Conservation (phyloP, 2,329 filamentous ascomycete species). For the Fusarium beomiforme region DNA sequence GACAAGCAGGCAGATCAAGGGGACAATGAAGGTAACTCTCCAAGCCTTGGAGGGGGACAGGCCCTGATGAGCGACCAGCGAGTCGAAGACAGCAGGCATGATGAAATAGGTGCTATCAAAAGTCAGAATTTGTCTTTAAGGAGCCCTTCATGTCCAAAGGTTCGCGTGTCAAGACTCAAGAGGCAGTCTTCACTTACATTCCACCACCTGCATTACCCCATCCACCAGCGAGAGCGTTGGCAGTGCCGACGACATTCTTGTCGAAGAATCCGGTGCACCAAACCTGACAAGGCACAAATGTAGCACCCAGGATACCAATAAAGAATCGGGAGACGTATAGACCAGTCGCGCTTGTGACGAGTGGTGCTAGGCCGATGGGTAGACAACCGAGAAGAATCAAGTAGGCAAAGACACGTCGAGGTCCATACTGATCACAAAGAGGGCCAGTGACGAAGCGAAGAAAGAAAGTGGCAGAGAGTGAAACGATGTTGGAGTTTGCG, state of each 20-base stretch:
- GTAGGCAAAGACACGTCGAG: constrained; percentile 81
- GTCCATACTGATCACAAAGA: constrained; percentile 85
- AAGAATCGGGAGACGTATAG: constrained; percentile 83
- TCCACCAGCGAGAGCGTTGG: constrained; percentile 85
- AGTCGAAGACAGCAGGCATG: constrained; percentile 91
- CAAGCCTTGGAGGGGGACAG: constrained; percentile 77
- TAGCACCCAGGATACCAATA: constrained; percentile 80
- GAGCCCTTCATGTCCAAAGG: not conserved
- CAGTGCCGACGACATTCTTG: constrained; percentile 89
- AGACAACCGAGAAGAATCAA: constrained; percentile 81
- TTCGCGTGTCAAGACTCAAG: not conserved
- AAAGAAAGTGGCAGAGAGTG: constrained; percentile 74
- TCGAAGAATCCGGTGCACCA: constrained; percentile 95
- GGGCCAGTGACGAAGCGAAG: constrained; percentile 83
- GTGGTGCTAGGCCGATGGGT: constrained; percentile 83
- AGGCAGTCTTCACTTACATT: constrained; percentile 54
- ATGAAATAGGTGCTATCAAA: constrained; percentile 77
- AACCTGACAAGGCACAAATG: constrained; percentile 88
- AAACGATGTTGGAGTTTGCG: constrained; percentile 91
- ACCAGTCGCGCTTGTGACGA: constrained; percentile 70
- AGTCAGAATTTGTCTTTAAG: not conserved
- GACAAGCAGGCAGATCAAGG: constrained; percentile 77
- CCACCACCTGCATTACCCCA: constrained; percentile 90
- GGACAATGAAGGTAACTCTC: constrained; percentile 86
- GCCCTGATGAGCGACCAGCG: constrained; percentile 68